Evolutionary conservation across 1,139 yeast species (phyloP).

Genomic region (Diutina scorzettiae): DNA sequence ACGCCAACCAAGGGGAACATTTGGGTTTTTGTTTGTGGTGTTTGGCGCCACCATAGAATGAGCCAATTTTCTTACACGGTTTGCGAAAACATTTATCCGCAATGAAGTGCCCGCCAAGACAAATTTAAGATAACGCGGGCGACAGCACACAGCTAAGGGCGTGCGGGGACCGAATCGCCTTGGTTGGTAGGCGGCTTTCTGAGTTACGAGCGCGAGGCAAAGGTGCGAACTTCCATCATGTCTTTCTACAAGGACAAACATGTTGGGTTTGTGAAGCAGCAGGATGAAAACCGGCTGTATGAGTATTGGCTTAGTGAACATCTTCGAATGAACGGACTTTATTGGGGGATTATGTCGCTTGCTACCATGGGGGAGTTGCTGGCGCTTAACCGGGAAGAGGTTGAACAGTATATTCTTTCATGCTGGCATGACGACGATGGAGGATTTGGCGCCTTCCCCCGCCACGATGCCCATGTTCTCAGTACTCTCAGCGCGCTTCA

Average conservation of each 20-base stretch:
- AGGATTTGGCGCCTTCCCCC: conserved; percentile 85
- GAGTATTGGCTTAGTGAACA: conserved; percentile 91
- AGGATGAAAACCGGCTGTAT: conserved; percentile 22
- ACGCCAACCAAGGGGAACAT: no score
- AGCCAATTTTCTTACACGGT: no score
- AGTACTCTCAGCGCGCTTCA: conserved; percentile 85
- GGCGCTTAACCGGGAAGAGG: conserved; percentile 46
- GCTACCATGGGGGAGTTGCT: conserved; percentile 41
- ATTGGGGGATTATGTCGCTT: conserved; percentile 88
- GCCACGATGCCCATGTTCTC: conserved; percentile 83
- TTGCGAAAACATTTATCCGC: no score
- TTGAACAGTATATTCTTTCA: conserved; percentile 46
- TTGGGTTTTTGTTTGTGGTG: no score
- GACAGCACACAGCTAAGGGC: no score
- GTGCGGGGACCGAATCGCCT: no score
- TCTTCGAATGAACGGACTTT: conserved; percentile 77
- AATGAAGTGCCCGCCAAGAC: no score
- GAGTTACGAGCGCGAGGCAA: no score
- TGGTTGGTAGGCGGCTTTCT: no score
- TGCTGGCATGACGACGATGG: conserved; percentile 58
- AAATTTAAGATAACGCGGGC: no score
- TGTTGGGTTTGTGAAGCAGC: conserved; percentile 26
- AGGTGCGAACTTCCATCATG: no score
- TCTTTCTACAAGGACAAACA: conserved; percentile 11
- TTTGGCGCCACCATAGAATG: no score